Evolutionary conservation across 2,329 filamentous ascomycete genomes (phyloP).

Genomic region (Aureobasidium sp.): DNA sequence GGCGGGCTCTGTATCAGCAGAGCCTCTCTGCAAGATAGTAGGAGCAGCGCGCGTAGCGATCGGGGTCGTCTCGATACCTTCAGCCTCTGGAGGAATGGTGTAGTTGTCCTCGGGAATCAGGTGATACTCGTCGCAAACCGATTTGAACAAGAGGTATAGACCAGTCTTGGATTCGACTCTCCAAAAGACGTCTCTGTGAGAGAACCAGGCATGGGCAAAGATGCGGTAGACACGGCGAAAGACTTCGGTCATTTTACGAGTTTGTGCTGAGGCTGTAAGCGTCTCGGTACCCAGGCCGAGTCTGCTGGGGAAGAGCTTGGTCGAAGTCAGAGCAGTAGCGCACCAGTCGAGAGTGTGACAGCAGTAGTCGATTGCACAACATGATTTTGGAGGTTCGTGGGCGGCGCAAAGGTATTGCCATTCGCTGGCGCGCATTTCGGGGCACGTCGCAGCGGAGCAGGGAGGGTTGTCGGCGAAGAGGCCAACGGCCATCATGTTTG

Average conservation of each 20-base stretch:
- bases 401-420: slow-evolving; percentile 99
- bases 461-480: slow-evolving; percentile 87
- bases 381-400: slow-evolving; percentile 91
- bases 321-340: slow-evolving; percentile 85
- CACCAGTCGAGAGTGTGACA: slow-evolving; percentile 98
- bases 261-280: slow-evolving; percentile 43
- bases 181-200: slow-evolving; percentile 94
- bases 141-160: slow-evolving; percentile 94
- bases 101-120: slow-evolving; percentile 91
- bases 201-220: slow-evolving; percentile 98
- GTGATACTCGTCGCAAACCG: slow-evolving; percentile 85
- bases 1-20: slow-evolving; percentile 27
- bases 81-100: slow-evolving; percentile 87
- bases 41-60: slow-evolving; percentile 10
- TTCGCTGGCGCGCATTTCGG: slow-evolving; percentile 96
- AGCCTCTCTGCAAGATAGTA: not conserved
- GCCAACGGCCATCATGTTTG: slow-evolving; percentile 84
- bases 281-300: slow-evolving; percentile 50
- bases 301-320: slow-evolving; percentile 89
- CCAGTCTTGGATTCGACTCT: slow-evolving; percentile 84
- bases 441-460: slow-evolving; percentile 82
- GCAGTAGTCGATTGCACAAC: slow-evolving; percentile 98
- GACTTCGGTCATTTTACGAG: slow-evolving; percentile 86
- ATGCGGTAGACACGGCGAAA: slow-evolving; percentile 92
- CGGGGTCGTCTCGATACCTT: slow-evolving; percentile 59